Base-by-base conservation (phyloP, 2,329 filamentous ascomycete genomes). In the Aspergillus brasiliensis region DNA sequence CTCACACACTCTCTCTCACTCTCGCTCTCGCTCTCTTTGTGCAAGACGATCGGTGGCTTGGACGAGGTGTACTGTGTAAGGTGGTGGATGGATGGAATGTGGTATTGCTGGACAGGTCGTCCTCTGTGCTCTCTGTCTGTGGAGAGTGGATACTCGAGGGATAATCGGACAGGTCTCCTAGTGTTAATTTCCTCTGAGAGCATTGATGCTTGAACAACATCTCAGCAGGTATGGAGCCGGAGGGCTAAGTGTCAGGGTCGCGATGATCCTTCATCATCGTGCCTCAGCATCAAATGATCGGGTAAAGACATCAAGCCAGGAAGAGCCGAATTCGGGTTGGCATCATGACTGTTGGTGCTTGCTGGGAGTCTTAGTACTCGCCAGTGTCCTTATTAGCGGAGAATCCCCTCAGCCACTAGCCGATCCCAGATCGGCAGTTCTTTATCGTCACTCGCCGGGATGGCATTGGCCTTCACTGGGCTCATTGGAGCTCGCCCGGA, bases 391-490 rank as follows among this genome's bases (percentile, higher is more conserved):
- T 47, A 47, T 37, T 42, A 54, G 40, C 40, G 51, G 51, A 53
- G 48, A 42, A 53, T 28, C 51, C 51, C 48, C 23, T 54, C 51
- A 54, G 52, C 61, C 61, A 63, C 53, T 63, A 51, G 52, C 52
- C 47, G 59, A 49, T 59, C 56, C 52, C 54, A 58, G 60, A 64
- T 64, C 62, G 58, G 60, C 62, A 60, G 57, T 62, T 63, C 60
- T 65, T 59, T 65, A 66, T 63, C 56, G 37, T 62, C 62, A 65
- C 58, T 58, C 61, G 53, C 55, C 60, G 60, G 59, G 59, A 62
- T 44, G 21, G 37, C 19, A 27, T 28, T 34, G 25, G 47, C n/a
- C 40, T 23, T 44, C 40, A 44, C 21, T 44, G 40, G 40, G 19
- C 40, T 44, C 40, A 44, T 44, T 44, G 40, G 40, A 13, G 17